These are phyloP conservation scores for Fusarium sarcochroum DNA, from an alignment of 2,329 filamentous ascomycete genomes.

Conservation along the genomic window DNA sequence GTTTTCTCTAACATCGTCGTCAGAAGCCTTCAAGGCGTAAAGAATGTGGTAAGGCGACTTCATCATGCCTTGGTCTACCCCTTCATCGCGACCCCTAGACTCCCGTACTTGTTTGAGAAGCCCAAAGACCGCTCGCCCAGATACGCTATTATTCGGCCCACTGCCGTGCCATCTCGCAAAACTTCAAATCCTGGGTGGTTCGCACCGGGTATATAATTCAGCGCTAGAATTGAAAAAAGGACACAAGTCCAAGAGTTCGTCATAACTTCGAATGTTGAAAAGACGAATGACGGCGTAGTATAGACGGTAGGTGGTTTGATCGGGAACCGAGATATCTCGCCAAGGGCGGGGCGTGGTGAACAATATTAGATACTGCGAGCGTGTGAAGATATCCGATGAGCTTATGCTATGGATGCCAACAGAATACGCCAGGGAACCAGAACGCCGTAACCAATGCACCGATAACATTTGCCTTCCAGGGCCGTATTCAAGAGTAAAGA, in stretches of 20 bases:
- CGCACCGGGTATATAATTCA: slow-evolving; percentile 49
- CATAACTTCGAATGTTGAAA: slow-evolving; percentile 28
- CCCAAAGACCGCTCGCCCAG: slow-evolving; percentile 5
- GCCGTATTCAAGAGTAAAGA: slow-evolving; percentile 48
- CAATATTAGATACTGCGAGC: slow-evolving; percentile 16
- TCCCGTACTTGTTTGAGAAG: slow-evolving; percentile 5
- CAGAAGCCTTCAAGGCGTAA: slow-evolving; percentile 33
- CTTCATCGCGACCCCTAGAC: slow-evolving; percentile 2
- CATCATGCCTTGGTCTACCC: slow-evolving; percentile 9
- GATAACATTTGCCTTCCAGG: slow-evolving; percentile 37
- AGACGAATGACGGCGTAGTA: slow-evolving; percentile 10
- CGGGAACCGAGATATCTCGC: slow-evolving; percentile 11
- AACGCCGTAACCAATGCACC: slow-evolving; percentile 59
- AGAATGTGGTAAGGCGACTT: slow-evolving; percentile 29
- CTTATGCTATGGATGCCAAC: slow-evolving; percentile 35
- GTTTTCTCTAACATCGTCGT: slow-evolving; percentile 37
- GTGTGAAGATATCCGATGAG: slow-evolving; percentile 27
- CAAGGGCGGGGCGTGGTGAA: slow-evolving; percentile 10
- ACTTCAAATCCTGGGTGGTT: slow-evolving; percentile 36
- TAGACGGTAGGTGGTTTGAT: slow-evolving; percentile 6
- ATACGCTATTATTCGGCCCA: slow-evolving; percentile 36
- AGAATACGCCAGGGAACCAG: slow-evolving; percentile 42
- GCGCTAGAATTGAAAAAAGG: slow-evolving; percentile 44
- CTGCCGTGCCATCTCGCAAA: slow-evolving; percentile 34
- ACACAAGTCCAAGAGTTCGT: slow-evolving; percentile 28